Conservation (phyloP, 257 asterid genomes). For the Galeopsis tetrahit region DNA sequence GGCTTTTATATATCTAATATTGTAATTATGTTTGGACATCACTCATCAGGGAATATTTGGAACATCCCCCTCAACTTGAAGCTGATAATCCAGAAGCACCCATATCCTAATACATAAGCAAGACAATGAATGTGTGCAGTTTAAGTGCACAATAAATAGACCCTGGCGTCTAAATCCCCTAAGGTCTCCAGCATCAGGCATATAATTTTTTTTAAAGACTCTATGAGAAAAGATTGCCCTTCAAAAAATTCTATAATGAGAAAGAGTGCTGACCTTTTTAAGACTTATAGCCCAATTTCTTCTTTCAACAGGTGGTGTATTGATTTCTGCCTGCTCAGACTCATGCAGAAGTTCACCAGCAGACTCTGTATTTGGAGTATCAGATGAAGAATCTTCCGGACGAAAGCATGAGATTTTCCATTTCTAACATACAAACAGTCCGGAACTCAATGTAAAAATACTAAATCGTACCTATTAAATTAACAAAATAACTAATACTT, state of each 20-base stretch:
- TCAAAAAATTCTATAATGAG: constrained; percentile 7
- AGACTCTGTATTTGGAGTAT: constrained; percentile 50
- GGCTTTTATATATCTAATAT: not conserved
- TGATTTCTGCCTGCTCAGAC: constrained; percentile 47
- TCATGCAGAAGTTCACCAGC: constrained; percentile 58
- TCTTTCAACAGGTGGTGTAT: constrained; percentile 43
- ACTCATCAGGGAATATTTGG: not conserved
- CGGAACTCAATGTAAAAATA: constrained; percentile 26
- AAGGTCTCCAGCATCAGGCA: constrained; percentile 9
- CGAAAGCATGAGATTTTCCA: constrained; percentile 78
- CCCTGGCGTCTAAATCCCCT: not conserved
- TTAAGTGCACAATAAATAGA: not conserved
- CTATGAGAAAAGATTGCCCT: not conserved
- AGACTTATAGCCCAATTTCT: constrained; percentile 47
- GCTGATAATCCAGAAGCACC: constrained; percentile 22
- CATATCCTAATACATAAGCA: constrained; percentile 2
- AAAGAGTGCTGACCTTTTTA: constrained; percentile 49
- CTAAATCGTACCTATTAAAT: not conserved
- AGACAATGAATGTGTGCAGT: not conserved
- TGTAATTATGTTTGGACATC: not conserved
- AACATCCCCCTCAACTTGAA: constrained; percentile 1
- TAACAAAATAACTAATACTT: constrained; percentile 23
- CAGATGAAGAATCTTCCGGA: constrained; percentile 59
- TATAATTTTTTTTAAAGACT: not conserved
- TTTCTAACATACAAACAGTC: constrained; percentile 51